Base-by-base conservation (phyloP, 2,329 filamentous ascomycete species). In the Cladobotryum protrusum region DNA sequence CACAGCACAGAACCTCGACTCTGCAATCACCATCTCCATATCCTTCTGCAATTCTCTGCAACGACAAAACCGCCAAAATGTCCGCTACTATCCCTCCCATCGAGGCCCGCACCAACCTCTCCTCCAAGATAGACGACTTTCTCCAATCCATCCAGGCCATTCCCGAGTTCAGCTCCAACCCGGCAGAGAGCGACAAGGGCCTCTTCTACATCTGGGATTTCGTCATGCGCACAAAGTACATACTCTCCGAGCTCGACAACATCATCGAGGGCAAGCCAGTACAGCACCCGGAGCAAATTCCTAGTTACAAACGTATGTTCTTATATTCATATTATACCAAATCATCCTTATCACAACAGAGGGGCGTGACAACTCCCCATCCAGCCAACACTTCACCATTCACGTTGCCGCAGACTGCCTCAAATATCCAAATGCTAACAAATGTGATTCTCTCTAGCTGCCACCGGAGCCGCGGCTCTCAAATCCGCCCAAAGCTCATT, bases 201-300 rank as follows among this genome's bases (percentile, higher is more conserved):
- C 63, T 73, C 37, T 68, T 59, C 48, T 60, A 69, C 54, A 54
- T 70, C 32, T 73, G 67, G 67, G 69, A 72, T 54, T 74, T 72
- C 55, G 66, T 67, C 42, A 65, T 61, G 50, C 64, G 68, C 34
- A 69, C 67, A n/a, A 57, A 63, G 35, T 72, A 72, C 53, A 71
- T 72, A 60, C 63, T 71, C 54, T 61, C 60, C 6, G 68, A 72
- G 61, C 61, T 73, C 19, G 67, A 72, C 15, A 69, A 68, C 39
- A 64, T 71, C 47, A 58, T 60, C 15, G 59, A 59, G 19, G 67
- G 68, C 13, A 54, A 57, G 43, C 57, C 62, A 13, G 48, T 70
- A 32, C 54, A 59, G 52, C 57, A 67, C 14, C 68, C 67, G 1
- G 59, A 66, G 8, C 67, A 72, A 54, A 67, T 50, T 29, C 24